These are phyloP conservation scores for Cladorrhinum sp. DNA, from an alignment of 2,329 filamentous ascomycete species.

Conservation along the genomic window DNA sequence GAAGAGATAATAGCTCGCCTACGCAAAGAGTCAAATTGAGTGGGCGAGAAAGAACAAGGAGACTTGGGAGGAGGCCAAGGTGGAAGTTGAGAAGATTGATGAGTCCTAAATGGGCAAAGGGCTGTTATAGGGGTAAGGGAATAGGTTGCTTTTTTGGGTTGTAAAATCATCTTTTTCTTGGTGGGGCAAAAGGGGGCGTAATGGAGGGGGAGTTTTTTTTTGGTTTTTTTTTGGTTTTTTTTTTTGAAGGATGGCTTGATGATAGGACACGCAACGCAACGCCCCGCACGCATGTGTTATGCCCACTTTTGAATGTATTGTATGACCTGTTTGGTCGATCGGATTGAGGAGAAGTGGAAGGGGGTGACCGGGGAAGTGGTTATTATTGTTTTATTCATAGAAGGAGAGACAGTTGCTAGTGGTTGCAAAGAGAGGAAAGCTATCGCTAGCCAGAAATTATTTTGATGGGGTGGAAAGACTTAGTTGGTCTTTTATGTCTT, in stretches of 20 bases:
- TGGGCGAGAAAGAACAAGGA: conserved; percentile 91
- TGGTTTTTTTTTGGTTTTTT: too few species aligned
- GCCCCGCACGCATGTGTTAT: neutral
- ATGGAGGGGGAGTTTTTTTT: neutral
- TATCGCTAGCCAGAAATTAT: neutral
- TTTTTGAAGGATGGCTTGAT: neutral
- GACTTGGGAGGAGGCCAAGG: conserved; percentile 86
- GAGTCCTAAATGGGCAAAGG: conserved; percentile 40
- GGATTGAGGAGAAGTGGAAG: too few species aligned
- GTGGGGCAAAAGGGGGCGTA: neutral
- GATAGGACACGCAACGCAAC: neutral
- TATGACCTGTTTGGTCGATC: too few species aligned
- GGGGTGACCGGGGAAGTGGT: too few species aligned
- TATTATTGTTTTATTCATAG: too few species aligned
- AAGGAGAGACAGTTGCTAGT: too few species aligned
- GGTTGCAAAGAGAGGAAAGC: too few species aligned
- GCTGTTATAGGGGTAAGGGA: neutral
- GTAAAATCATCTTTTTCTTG: neutral
- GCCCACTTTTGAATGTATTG: neutral
- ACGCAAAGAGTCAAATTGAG: conserved; percentile 88
- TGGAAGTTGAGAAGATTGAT: conserved; percentile 85
- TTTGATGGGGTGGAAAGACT: neutral
- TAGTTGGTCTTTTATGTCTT: too few species aligned
- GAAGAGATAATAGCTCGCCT: conserved; percentile 64
- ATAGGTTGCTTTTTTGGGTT: neutral